Base-by-base conservation (phyloP, 225 moss, liverwort and hornwort species). In the Lunularia cruciata region DNA sequence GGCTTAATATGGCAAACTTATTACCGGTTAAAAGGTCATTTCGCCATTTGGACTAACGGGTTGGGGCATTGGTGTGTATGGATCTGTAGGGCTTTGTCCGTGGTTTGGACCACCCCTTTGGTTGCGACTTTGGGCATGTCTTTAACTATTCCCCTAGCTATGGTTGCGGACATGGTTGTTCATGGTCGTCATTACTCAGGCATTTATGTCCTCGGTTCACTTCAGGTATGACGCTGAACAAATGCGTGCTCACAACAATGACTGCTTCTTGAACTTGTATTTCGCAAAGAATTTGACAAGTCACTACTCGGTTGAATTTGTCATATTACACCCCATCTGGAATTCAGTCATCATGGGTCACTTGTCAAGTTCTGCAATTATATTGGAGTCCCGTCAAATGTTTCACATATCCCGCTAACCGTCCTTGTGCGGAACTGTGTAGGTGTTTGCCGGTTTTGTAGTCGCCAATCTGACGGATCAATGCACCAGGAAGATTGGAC, bases 381-480 rank as follows among this genome's bases (percentile, higher is more conserved):
- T n/a, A n/a, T n/a, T n/a, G n/a, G n/a, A n/a, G n/a, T n/a, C n/a
- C n/a, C n/a, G n/a, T n/a, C n/a, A n/a, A n/a, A n/a, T n/a, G n/a
- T n/a, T n/a, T n/a, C n/a, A n/a, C n/a, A n/a, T n/a, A n/a, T 11
- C 61, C 25, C 4, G 25, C 25, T 23, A 5, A 25, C 26, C 0
- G 7, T 61, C 20, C 10, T 40, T 26, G 35, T 23, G 13, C 20
- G 37, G 5, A 25, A 61, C 20, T 66, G 19, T 72, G 79, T 88
- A 95, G 95, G 95, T 95, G n/a, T 96, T 96, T 82, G 92, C 82
- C 46, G 95, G 95, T 20, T 96, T 96, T 80, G 90, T 92, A 32
- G 84, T 96, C 16, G 95, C 95, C 63, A 96, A 96, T 82, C 58
- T 96, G 33, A 90, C 95, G 3, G 87, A 92, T 70, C 78, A 81